phyloP scores from a whole-genome alignment of 805 yeast genomes.

The Yueomyces sp. region DNA sequence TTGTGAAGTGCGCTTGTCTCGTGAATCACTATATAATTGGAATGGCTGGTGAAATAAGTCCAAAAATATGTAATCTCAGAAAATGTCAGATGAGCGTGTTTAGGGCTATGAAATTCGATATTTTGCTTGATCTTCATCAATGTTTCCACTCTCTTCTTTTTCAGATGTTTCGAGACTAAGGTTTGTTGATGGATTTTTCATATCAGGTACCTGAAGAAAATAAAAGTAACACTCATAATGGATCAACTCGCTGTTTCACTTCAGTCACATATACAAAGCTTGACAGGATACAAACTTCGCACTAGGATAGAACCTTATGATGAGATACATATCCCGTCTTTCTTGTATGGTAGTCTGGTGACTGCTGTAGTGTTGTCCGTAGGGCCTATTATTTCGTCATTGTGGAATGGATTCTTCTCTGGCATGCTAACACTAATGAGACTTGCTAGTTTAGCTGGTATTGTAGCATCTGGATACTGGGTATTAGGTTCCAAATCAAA shows the following conservation, averaged over 20 bases:
- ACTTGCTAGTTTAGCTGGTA: slow-evolving; percentile 12
- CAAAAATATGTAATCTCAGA: too few relatives aligned
- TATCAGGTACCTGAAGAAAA: too few relatives aligned
- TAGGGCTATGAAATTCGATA: too few relatives aligned
- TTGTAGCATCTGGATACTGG: slow-evolving; percentile 5
- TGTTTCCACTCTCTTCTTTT: too few relatives aligned
- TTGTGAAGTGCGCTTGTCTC: too few relatives aligned
- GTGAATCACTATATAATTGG: too few relatives aligned
- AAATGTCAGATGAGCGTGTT: too few relatives aligned
- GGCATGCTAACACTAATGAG: slow-evolving; percentile 11
- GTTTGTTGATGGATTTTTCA: too few relatives aligned
- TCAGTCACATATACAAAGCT: not conserved
- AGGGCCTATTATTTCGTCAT: slow-evolving; percentile 12
- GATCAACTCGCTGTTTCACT: not conserved
- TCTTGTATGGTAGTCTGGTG: slow-evolving; percentile 12
- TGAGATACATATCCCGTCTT: slow-evolving; percentile 14
- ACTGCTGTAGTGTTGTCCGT: slow-evolving; percentile 5
- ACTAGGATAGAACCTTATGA: slow-evolving; percentile 1
- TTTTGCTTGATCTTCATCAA: too few relatives aligned
- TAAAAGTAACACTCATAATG: not conserved
- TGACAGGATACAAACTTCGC: not conserved
- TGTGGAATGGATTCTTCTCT: slow-evolving; percentile 15
- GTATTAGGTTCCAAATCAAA: not conserved
- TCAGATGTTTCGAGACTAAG: too few relatives aligned
- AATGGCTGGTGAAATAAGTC: too few relatives aligned